Evolutionary conservation across 1,139 yeast species (phyloP), one percentile per base, ranked within the genome.

Genomic region (Spencermartinsiella ligniputridi): DNA sequence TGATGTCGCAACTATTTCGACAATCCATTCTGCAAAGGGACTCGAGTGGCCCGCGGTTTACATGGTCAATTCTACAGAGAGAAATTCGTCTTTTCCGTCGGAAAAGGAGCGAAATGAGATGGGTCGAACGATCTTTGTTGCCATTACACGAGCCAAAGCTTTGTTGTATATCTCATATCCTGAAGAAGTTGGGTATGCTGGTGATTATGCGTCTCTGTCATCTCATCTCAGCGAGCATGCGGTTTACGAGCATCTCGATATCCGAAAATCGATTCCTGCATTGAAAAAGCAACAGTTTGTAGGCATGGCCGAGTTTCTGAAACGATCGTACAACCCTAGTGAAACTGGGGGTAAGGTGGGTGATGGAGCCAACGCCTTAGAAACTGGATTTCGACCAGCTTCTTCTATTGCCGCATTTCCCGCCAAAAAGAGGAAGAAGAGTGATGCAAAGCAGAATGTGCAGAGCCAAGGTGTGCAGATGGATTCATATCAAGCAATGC

Each of bases 21-120:
- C 97, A 0, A 83, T 92, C 12, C 98, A 92, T 62, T 88, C 90
- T 0, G 80, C 97, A 1, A 92, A 92, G 60, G 97, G 97, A 1
- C 69, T 89, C 3, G 97, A 92, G 62, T 92, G 97, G 97, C 92
- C 95, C 0, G 77, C 85, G 3, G 97, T 92, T 0, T 86, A 88
- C 58, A 75, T 88, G 11, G 20, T 76, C 72, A 42, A 48, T 29
- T 51, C 27, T 70, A 69, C 60, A 72, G 20, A 53, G 55, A 68
- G 66, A 1, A 64, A 58, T 3, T 39, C 45, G 3, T 35, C 43
- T 13, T 35, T 41, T 8, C 40, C 17, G 6, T 21, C 35, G 3
- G 30, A 32, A 2, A 74, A 70, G 38, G 65, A 68, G 0, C 48
- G 78, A 2, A 74, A 82, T 53, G 97, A 90, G 62, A 97, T 88